Evolutionary conservation across 495 filamentous ascomycete species (phyloP), one percentile per base, ranked within the genome.

Genomic region (Penicillium samsonianum): DNA sequence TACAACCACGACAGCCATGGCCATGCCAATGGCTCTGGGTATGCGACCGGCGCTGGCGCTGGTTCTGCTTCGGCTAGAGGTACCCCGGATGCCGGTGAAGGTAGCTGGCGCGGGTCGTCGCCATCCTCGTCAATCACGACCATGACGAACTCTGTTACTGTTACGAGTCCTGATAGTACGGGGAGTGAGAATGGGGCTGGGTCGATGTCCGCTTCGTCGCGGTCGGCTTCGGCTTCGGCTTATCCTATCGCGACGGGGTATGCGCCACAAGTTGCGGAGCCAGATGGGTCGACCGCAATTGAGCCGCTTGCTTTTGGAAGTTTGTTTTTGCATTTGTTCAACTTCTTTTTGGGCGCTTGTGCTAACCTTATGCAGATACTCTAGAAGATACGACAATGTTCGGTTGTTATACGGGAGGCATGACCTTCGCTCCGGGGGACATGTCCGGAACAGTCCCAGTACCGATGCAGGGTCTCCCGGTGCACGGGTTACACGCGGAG

Each of bases 81-180:
- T 19, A 48, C 45, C 9, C 45, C 45, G 26, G 50, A 52, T 52
- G 11, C 35, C 19, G 48, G 53, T 11, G 63, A 57, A 7, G 58
- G 51, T 1, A 67, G 62, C 28, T 65, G 62, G 64, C 45, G 57
- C 6, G 65, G 59, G 20, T 65, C 61, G 0, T 69, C 67, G n/a
- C 62, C 67, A 16, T 57, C 58, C 16, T 69, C 66, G 7, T 43
- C 65, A 3, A 35, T 38, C 22, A 61, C 58, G 7, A 61, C 64
- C 0, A 63, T 58, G 59, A 63, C 67, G 12, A 55, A 49, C n/a
- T 65, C 67, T 4, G 30, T 45, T 37, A 58, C 57, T 23, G 58
- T 69, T 3, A 61, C 58, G 19, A 69, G 67, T 47, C 67, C 67
- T 5, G 65, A 60, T 50, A 69, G 67, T 50, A 67, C 62, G 25